phyloP scores from a whole-genome alignment of 2,329 filamentous ascomycete species.

The Macrophomina phaseolina region DNA sequence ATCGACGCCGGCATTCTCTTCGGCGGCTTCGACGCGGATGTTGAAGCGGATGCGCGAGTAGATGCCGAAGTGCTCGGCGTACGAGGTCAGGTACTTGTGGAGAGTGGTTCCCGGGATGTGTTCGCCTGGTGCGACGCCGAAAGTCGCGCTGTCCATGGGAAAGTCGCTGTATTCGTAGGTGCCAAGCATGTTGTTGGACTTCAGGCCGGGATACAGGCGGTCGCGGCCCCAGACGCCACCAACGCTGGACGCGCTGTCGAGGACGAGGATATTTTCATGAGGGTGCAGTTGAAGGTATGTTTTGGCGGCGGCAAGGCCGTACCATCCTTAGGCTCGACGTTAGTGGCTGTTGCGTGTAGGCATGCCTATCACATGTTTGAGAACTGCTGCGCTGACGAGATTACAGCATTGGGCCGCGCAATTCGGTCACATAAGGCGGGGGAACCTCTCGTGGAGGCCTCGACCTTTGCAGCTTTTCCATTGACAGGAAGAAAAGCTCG shows the following conservation, averaged over 20 bases:
- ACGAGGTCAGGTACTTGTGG: conserved; percentile 61
- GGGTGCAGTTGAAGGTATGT: conserved; percentile 55
- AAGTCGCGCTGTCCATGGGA: conserved; percentile 37
- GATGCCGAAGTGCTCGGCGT: conserved; percentile 57
- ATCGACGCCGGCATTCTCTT: conserved; percentile 46
- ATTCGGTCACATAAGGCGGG: not conserved
- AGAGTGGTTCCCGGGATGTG: conserved; percentile 66
- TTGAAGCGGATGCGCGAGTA: conserved; percentile 55
- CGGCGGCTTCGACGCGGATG: conserved; percentile 57
- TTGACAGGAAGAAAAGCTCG: not conserved
- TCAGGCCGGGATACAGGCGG: conserved; percentile 51
- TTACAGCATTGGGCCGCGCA: not conserved
- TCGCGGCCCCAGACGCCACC: conserved; percentile 53
- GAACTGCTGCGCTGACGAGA: not conserved
- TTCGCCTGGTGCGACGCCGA: conserved; percentile 52
- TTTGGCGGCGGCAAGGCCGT: conserved; percentile 56
- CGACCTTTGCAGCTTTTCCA: not conserved
- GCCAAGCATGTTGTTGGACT: conserved; percentile 52
- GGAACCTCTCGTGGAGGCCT: not conserved
- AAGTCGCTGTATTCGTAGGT: conserved; percentile 49
- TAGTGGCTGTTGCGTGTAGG: not conserved
- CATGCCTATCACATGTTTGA: not conserved
- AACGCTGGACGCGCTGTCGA: conserved; percentile 49
- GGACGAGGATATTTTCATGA: conserved; percentile 46
- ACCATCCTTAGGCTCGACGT: conserved; percentile 34